Conservation (phyloP, 1,284 basidiomycete species). For the Singerocomus rubriflavus region DNA sequence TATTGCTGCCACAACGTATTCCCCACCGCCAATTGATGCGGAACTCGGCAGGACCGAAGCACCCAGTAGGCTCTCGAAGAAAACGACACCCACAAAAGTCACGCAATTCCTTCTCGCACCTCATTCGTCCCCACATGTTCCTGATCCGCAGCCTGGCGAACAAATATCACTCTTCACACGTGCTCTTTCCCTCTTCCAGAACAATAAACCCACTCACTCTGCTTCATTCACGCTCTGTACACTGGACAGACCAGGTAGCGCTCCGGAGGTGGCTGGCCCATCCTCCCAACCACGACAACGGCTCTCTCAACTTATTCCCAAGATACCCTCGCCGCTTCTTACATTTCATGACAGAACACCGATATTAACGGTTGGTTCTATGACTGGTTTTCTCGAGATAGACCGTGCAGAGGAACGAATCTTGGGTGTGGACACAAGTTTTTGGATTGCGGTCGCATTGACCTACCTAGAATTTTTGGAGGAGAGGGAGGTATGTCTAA, state of each 20-base stretch:
- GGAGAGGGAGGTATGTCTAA: slow-evolving; percentile 63
- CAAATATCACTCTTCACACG: slow-evolving; percentile 51
- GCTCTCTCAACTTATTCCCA: slow-evolving; percentile 25
- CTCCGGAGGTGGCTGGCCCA: slow-evolving; percentile 11
- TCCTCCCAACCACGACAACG: slow-evolving; percentile 21
- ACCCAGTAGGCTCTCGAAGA: slow-evolving; percentile 8
- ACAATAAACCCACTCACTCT: slow-evolving; percentile 54
- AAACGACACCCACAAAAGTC: slow-evolving; percentile 34
- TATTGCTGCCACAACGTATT: slow-evolving; percentile 41
- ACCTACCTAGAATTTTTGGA: slow-evolving; percentile 73
- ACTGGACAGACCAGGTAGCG: slow-evolving; percentile 12
- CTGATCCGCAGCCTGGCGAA: slow-evolving; percentile 33
- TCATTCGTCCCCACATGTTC: slow-evolving; percentile 42
- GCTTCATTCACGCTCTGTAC: slow-evolving; percentile 58
- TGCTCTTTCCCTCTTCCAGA: slow-evolving; percentile 54
- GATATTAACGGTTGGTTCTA: slow-evolving; percentile 52
- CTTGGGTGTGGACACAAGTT: slow-evolving; percentile 68
- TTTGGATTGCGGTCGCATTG: slow-evolving; percentile 71
- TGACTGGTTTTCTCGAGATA: slow-evolving; percentile 62
- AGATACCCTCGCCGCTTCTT: slow-evolving; percentile 46
- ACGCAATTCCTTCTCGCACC: slow-evolving; percentile 64
- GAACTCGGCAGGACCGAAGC: slow-evolving; percentile 37
- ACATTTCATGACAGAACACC: slow-evolving; percentile 71
- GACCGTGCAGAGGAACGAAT: slow-evolving; percentile 52
- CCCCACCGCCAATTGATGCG: slow-evolving; percentile 40